Percentiles rank a stretch among this genome's conserved stretches.
Evolutionary conservation across 1,284 basidiomycete species (phyloP).

Genomic region (Vanrija humicola): DNA sequence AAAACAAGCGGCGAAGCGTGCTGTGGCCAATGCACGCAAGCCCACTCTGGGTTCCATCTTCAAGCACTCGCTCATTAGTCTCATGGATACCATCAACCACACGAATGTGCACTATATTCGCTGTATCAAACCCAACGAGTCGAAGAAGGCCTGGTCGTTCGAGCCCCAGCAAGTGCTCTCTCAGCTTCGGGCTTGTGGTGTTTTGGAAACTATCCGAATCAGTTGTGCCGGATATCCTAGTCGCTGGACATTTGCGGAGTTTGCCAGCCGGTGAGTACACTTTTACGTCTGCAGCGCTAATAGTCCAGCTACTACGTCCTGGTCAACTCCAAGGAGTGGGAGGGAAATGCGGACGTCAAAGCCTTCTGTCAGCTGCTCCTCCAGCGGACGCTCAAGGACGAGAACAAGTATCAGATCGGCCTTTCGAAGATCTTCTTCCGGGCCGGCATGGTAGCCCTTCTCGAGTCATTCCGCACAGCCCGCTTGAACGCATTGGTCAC

Average conservation of each 20-base stretch:
- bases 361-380: slow-evolving; percentile 82
- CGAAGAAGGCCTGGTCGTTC: slow-evolving; percentile 95
- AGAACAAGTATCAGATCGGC: slow-evolving; percentile 95
- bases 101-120: slow-evolving; percentile 99
- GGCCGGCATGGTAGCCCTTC: slow-evolving; percentile 95
- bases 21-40: slow-evolving; percentile 57
- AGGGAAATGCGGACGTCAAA: slow-evolving; percentile 65
- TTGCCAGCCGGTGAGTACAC: slow-evolving; percentile 80
- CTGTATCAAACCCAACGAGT: slow-evolving; percentile 99
- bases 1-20: slow-evolving; percentile 50
- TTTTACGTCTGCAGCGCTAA: background rate
- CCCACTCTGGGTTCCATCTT: slow-evolving; percentile 98
- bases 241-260: slow-evolving; percentile 98
- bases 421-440: slow-evolving; percentile 99
- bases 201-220: slow-evolving; percentile 97
- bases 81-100: slow-evolving; percentile 96
- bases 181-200: slow-evolving; percentile 96
- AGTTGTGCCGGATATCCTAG: slow-evolving; percentile 98
- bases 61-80: slow-evolving; percentile 85
- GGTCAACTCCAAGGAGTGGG: slow-evolving; percentile 79
- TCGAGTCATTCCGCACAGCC: slow-evolving; percentile 85
- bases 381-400: slow-evolving; percentile 78
- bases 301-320: slow-evolving; percentile 87
- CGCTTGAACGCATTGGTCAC: slow-evolving; percentile 87
- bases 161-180: slow-evolving; percentile 92